phyloP scores from a whole-genome alignment of 768 basidiomycete genomes.

The Rhodotorula kratochvilovae region DNA sequence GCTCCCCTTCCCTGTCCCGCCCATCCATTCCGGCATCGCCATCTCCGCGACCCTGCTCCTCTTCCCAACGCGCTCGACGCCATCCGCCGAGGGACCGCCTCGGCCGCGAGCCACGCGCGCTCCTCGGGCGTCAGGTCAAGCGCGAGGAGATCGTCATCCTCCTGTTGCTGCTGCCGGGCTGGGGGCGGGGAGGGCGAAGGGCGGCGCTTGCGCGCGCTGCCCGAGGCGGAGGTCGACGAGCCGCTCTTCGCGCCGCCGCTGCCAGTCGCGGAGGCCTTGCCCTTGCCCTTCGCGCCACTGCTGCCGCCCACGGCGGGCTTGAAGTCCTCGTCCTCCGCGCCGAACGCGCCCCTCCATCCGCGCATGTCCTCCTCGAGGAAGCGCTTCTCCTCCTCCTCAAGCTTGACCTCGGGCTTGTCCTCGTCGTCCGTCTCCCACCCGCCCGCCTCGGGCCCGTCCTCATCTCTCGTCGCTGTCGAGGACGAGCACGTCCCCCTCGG shows the following conservation, averaged over 20 bases:
- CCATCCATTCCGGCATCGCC: not conserved
- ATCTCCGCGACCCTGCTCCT: not conserved
- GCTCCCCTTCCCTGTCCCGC: no score
- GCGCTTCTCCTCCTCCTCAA: not conserved
- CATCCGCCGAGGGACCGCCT: not conserved
- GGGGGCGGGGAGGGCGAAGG: not conserved
- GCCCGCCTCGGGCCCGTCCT: not conserved
- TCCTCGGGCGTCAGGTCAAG: slow-evolving; percentile 1
- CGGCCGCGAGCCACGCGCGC: slow-evolving; percentile 2
- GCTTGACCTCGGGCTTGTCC: not conserved
- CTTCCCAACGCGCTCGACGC: not conserved
- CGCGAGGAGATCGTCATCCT: not conserved
- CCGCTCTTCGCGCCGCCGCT: no score
- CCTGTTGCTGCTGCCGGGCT: not conserved
- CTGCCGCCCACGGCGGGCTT: not conserved
- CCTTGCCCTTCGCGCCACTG: not conserved
- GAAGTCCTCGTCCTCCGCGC: not conserved
- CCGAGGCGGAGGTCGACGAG: not conserved
- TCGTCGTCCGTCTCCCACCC: slow-evolving; percentile 4
- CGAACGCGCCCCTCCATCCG: not conserved
- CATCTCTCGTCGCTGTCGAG: not conserved
- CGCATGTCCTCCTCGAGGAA: not conserved
- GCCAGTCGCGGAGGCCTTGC: not conserved
- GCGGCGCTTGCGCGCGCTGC: not conserved
- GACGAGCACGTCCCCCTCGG: not conserved